Evolutionary conservation across 2,329 filamentous ascomycete species (phyloP).

Genomic region (Botrytis tulipae): DNA sequence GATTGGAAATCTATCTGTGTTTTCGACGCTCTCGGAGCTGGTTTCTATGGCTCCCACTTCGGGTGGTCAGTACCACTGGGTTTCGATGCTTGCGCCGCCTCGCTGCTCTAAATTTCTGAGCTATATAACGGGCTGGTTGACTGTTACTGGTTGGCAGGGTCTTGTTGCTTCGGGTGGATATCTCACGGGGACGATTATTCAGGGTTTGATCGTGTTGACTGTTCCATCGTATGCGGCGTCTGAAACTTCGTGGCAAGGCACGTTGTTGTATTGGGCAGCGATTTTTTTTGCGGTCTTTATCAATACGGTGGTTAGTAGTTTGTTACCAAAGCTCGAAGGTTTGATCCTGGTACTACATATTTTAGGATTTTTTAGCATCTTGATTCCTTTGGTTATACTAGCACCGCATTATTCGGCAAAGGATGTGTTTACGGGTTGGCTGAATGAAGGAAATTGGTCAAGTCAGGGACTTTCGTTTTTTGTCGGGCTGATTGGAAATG

Average conservation of each 20-base stretch:
- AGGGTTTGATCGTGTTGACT: constrained; percentile 9
- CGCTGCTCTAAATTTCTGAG: constrained; percentile 51
- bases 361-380: constrained; percentile 45
- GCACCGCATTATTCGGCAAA: constrained; percentile 25
- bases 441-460: constrained; percentile 36
- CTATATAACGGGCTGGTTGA: constrained; percentile 42
- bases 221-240: not conserved
- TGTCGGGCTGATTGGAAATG: constrained; percentile 40
- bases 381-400: constrained; percentile 41
- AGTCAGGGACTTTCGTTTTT: constrained; percentile 38
- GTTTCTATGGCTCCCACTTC: constrained; percentile 48
- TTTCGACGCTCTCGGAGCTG: constrained; percentile 14
- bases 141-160: constrained; percentile 11
- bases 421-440: constrained; percentile 37
- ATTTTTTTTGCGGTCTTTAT: constrained; percentile 38
- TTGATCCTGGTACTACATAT: constrained; percentile 46
- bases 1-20: constrained; percentile 31
- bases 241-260: constrained; percentile 10
- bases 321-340: constrained; percentile 44
- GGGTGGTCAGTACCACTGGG: constrained; percentile 59
- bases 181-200: constrained; percentile 7
- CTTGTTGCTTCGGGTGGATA: constrained; percentile 7
- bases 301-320: constrained; percentile 43
- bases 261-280: constrained; percentile 7
- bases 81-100: constrained; percentile 50